Percentiles rank a stretch among this genome's conserved stretches.
Evolutionary conservation across 257 asterid genomes (phyloP).

Genomic region (Linderniella brevidens): DNA sequence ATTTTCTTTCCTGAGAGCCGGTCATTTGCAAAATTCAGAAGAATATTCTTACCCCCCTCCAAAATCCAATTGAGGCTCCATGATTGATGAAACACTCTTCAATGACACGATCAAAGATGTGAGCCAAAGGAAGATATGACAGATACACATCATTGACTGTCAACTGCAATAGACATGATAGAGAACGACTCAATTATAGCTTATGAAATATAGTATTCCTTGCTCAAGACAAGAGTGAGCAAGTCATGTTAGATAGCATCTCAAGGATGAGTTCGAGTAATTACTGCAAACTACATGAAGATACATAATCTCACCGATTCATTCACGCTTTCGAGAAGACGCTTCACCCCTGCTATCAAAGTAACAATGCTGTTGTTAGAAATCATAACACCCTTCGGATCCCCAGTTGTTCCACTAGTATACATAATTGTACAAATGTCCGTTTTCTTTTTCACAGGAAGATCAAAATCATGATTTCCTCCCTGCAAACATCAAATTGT

Average conservation of each 20-base stretch:
- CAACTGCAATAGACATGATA: constrained; percentile 29
- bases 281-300: too few relatives aligned
- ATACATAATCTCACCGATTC: constrained; percentile 32
- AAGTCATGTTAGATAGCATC: too few relatives aligned
- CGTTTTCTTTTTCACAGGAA: constrained; percentile 61
- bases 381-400: constrained; percentile 95
- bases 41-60: constrained; percentile 83
- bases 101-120: constrained; percentile 84
- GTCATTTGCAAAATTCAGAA: background rate
- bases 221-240: too few relatives aligned
- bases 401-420: constrained; percentile 98
- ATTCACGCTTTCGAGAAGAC: constrained; percentile 44
- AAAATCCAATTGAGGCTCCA: constrained; percentile 93
- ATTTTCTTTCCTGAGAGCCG: background rate
- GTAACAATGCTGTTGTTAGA: constrained; percentile 76
- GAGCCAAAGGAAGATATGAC: constrained; percentile 94
- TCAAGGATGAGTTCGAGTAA: too few relatives aligned
- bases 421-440: constrained; percentile 96
- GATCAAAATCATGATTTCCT: constrained; percentile 42
- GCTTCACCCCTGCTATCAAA: constrained; percentile 59
- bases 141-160: constrained; percentile 55
- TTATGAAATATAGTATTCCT: background rate
- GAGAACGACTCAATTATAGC: background rate
- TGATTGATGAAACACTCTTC: constrained; percentile 65
- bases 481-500: constrained; percentile 44